A percentile compares a stretch with the other conserved stretches of the same genome.
These are phyloP conservation scores for Phaeotremella skinneri DNA, from an alignment of 768 basidiomycete species.

Conservation along the genomic window DNA sequence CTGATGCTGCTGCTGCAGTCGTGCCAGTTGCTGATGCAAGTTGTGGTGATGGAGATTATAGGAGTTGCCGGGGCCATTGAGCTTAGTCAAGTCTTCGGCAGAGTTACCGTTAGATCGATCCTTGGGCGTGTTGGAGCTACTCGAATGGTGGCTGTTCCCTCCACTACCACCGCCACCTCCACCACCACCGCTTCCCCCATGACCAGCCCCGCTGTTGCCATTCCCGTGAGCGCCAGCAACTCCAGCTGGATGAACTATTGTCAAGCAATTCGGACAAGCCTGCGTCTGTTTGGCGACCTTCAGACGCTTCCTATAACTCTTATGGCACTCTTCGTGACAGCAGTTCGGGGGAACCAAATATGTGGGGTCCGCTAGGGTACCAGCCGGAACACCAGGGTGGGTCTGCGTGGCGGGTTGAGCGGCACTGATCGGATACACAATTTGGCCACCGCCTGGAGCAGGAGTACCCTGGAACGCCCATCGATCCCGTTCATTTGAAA, in stretches of 20 bases:
- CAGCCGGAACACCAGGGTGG: slow-evolving; percentile 51
- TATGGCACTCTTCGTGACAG: slow-evolving; percentile 56
- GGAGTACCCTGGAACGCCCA: slow-evolving; percentile 31
- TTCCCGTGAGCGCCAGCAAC: slow-evolving; percentile 14
- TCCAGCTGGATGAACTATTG: slow-evolving; percentile 16
- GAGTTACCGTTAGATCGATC: slow-evolving; percentile 36
- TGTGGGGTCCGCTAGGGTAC: slow-evolving; percentile 51
- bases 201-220: slow-evolving; percentile 8
- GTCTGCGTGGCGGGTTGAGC: slow-evolving; percentile 47
- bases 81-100: slow-evolving; percentile 46
- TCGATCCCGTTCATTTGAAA: slow-evolving; percentile 45
- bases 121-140: slow-evolving; percentile 48
- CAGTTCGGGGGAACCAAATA: slow-evolving; percentile 54
- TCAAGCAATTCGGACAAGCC: slow-evolving; percentile 50
- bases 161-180: slow-evolving; percentile 36
- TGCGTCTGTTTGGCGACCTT: slow-evolving; percentile 52
- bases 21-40: slow-evolving; percentile 38
- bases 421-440: slow-evolving; percentile 50
- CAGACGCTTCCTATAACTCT: slow-evolving; percentile 54
- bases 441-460: slow-evolving; percentile 33
- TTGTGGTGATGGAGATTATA: slow-evolving; percentile 36
- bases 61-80: slow-evolving; percentile 26
- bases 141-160: slow-evolving; percentile 37
- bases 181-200: slow-evolving; percentile 25
- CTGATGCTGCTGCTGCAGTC: slow-evolving; percentile 43